Base-by-base conservation (phyloP, 2,329 filamentous ascomycete species). In the Biscogniauxia sp. region DNA sequence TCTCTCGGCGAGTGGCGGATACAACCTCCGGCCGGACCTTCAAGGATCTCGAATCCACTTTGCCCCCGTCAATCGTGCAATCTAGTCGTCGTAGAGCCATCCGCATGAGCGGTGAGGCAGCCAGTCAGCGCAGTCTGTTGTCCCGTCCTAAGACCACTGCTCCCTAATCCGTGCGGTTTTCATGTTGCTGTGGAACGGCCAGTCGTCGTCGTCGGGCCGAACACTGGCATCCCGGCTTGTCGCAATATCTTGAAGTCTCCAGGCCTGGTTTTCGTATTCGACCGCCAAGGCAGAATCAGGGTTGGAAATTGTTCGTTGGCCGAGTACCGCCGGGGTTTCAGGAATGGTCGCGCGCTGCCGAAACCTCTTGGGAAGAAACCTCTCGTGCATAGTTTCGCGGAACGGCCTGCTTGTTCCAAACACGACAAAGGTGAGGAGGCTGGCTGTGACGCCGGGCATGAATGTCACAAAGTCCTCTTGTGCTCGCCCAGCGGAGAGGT, bases 391-490 rank as follows among this genome's bases (percentile, higher is more conserved):
- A 3, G 51, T 54, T 20, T 23, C n/a, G 15, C 50, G 51, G 25
- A 57, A 57, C 5, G 51, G 54, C 23, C 51, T 51, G 23, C 23
- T 60, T 3, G 58, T 60, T 17, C 55, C 58, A 28, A 60, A 60
- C 13, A 60, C 49, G 26, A 57, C 41, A 37, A 60, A 60, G 19
- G 57, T 51, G n/a, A 60, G 55, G 19, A 60, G 17, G 37, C 58
- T 54, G 13, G 58, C 51, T 7, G 58, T 49, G 0, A 55, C 51
- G 17, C 58, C 55, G 32, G 52, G 23, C 20, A 54, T 62, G 50
- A 73, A 75, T 19, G 70, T 51, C 1, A 69, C 6, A 15, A 72
- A 64, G 26, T 73, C 70, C 1, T 37, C 57, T 4, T 69, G 70
- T 1, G 71, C 63, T n/a, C 60, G 50, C 8, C 56, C 55, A 6